Evolutionary conservation across 2,329 filamentous ascomycete genomes (phyloP), one percentile per base, ranked within the genome.

Genomic region (Calycina herbarum): DNA sequence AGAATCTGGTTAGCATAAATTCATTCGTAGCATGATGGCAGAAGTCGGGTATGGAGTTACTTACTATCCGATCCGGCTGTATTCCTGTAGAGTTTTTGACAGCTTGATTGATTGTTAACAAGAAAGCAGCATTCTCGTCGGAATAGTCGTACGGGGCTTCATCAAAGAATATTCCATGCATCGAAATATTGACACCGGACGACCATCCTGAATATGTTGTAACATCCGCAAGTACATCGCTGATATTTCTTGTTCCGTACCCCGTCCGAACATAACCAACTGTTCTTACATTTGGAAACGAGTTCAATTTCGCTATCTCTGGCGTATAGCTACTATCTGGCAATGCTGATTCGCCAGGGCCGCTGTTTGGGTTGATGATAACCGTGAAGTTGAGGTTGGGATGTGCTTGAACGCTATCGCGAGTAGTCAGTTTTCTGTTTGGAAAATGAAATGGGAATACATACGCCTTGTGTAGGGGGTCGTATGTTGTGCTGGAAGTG

Each of bases 211-310:
- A 71, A 67, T 80, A 81, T 8, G 64, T 73, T n/a, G 70, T 70
- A 27, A 80, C 70, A 29, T 80, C 76, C 0, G 65, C 60, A 13
- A 75, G 67, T 15, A 81, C 75, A 1, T 71, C 70, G 5, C 70
- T 62, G 35, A 75, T 67, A 54, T 73, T 70, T 3, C 76, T 66
- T 0, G 63, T 69, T 3, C 73, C 75, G 57, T 78, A 78, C 7
- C 64, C 59, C 2, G 78, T 79, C 4, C 71, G 72, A 38, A 80
- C 76, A 65, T 81, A 81, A 13, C 79, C 79, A 15, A 81, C 67
- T 2, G 77, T 72, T 0, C 72, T 69, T n/a, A 78, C 75, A 64
- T 80, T 80, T 31, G 71, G 10, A 59, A 76, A 78, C 15, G 67
- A 72, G 64, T 78, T 79, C 3, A 80, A 71, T 62, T 75, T 74